Evolutionary conservation across 1,284 basidiomycete genomes (phyloP).

Genomic region (Marasmius oreades): DNA sequence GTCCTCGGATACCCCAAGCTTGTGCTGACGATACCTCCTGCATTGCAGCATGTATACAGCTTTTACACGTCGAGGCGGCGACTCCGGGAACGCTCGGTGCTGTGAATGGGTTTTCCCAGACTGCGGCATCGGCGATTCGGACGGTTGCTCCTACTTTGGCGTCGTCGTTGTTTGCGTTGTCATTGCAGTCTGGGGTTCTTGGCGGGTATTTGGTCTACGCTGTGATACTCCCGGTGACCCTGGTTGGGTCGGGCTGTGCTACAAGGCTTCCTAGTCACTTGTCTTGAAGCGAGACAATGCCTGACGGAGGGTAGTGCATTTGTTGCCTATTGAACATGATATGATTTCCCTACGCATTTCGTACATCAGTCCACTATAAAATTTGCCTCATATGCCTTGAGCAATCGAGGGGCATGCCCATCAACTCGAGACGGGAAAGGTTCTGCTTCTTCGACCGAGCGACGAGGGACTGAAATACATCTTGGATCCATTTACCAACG

Average conservation of each 20-base stretch:
- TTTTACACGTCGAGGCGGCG: conserved; percentile 8
- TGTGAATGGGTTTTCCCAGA: conserved; percentile 21
- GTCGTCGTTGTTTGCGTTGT: conserved; percentile 10
- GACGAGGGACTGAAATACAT: too few species aligned
- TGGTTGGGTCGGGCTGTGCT: conserved; percentile 11
- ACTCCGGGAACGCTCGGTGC: conserved; percentile 16
- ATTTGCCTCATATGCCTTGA: too few species aligned
- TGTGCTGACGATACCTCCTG: background rate
- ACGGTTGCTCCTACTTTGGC: conserved; percentile 8
- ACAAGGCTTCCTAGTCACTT: too few species aligned
- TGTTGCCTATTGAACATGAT: too few species aligned
- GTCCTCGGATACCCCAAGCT: background rate
- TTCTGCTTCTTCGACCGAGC: too few species aligned
- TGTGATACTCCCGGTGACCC: conserved; percentile 16
- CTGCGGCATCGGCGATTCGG: conserved; percentile 12
- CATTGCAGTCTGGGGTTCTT: conserved; percentile 19
- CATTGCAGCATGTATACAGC: background rate
- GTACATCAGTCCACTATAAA: too few species aligned
- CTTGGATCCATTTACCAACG: too few species aligned
- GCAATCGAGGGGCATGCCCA: too few species aligned
- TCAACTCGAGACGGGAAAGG: too few species aligned
- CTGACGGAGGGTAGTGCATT: too few species aligned
- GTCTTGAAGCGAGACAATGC: too few species aligned
- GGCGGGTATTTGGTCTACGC: conserved; percentile 31
- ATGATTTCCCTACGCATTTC: too few species aligned